Evolutionary conservation across 345 rosid species (phyloP).

Genomic region (Linum trigynum): DNA sequence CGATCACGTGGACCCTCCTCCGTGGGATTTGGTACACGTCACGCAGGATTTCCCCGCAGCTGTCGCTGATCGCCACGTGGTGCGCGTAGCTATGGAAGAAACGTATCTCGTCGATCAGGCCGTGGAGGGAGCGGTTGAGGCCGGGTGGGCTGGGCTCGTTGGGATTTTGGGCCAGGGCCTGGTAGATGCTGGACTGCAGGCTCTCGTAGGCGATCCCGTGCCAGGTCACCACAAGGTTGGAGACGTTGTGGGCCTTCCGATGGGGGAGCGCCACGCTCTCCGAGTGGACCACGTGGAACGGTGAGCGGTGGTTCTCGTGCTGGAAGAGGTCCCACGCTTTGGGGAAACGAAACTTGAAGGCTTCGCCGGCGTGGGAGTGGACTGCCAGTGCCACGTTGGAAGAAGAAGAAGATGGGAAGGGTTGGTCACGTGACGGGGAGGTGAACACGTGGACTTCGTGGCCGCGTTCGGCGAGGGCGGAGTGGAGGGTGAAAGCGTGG

Average conservation of each 20-base stretch:
- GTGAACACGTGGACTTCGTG: constrained; percentile 80
- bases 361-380: constrained; percentile 67
- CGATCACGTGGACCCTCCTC: constrained; percentile 77
- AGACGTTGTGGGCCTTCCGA: constrained; percentile 50
- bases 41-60: constrained; percentile 89
- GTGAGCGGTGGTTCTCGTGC: constrained; percentile 42
- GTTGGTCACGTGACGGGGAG: constrained; percentile 38
- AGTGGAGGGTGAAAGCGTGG: constrained; percentile 76
- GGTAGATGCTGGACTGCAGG: constrained; percentile 64
- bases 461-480: constrained; percentile 66
- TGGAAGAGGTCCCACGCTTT: constrained; percentile 80
- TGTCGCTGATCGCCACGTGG: constrained; percentile 85
- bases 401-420: constrained; percentile 5
- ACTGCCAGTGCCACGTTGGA: constrained; percentile 15
- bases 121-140: constrained; percentile 57
- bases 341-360: constrained; percentile 61
- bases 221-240: constrained; percentile 77
- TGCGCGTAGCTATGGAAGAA: constrained; percentile 72
- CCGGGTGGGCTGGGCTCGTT: constrained; percentile 47
- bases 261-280: constrained; percentile 90
- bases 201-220: constrained; percentile 92
- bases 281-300: constrained; percentile 74
- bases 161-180: constrained; percentile 60
- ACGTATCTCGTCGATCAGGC: constrained; percentile 67
- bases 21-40: constrained; percentile 79